Conservation (phyloP, 306 rosid species). For the Erythrophleum fordii region DNA sequence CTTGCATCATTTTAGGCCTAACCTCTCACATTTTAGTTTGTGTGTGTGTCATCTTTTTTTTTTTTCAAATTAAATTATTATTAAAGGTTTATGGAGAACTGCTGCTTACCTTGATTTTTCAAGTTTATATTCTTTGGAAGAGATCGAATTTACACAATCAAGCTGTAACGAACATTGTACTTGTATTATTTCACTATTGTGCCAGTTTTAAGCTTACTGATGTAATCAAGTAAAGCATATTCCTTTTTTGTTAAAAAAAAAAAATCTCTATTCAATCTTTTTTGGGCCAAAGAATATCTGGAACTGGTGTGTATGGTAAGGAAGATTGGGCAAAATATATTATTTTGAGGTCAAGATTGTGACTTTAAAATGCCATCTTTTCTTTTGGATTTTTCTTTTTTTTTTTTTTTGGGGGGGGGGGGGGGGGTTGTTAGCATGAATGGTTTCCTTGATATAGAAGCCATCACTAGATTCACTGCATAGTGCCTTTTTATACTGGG, state of each 20-base stretch:
- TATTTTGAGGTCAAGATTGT: neutral
- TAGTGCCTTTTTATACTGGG: neutral
- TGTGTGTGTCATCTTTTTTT: neutral
- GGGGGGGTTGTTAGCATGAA: neutral
- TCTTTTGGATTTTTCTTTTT: no score
- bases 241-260: no score
- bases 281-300: slow-evolving; percentile 12
- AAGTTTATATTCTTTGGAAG: neutral
- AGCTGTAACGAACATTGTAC: neutral
- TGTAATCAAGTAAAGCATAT: neutral
- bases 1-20: slow-evolving; percentile 4
- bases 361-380: neutral
- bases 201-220: neutral
- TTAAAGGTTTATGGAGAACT: neutral
- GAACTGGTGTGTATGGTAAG: neutral
- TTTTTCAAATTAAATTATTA: no score
- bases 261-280: neutral
- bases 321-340: neutral
- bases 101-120: neutral
- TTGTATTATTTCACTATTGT: neutral
- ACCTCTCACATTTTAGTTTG: no score
- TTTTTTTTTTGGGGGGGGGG: no score
- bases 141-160: slow-evolving; percentile 4
- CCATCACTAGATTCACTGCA: neutral
- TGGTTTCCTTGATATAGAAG: neutral